A percentile compares a stretch with the other conserved stretches of the same genome.
Evolutionary conservation across 495 filamentous ascomycete species (phyloP).

Genomic region (Talaromyces borbonicus): DNA sequence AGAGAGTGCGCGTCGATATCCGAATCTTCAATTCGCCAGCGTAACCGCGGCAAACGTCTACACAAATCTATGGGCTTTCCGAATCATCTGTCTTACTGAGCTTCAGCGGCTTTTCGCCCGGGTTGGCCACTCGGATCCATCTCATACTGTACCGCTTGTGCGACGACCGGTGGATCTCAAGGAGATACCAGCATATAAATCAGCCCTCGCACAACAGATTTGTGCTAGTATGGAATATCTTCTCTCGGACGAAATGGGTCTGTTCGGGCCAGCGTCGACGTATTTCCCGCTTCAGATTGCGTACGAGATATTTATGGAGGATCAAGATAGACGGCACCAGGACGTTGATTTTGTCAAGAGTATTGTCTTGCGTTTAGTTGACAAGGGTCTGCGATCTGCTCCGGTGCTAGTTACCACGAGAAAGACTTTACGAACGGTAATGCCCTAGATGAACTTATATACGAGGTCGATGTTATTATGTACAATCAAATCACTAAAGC

Average conservation of each 20-base stretch:
- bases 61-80: conserved; percentile 28
- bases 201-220: conserved; percentile 17
- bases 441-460: too few species aligned
- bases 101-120: conserved; percentile 11
- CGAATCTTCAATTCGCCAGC: conserved; percentile 5
- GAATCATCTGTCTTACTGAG: conserved; percentile 20
- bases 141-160: background rate
- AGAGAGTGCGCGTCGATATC: too few species aligned
- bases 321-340: background rate
- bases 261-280: conserved; percentile 30
- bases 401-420: background rate
- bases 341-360: background rate
- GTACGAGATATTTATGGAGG: background rate
- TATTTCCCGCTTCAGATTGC: conserved; percentile 14
- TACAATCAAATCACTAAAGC: too few species aligned
- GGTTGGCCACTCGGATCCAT: background rate
- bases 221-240: conserved; percentile 29
- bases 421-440: background rate
- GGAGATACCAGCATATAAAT: background rate
- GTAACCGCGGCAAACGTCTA: conserved; percentile 26
- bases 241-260: conserved; percentile 29
- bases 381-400: background rate
- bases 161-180: background rate
- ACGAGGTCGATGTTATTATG: too few species aligned
- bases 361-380: background rate